phyloP scores from a whole-genome alignment of 345 rosid species.

The Eucalyptus pauciflora region DNA sequence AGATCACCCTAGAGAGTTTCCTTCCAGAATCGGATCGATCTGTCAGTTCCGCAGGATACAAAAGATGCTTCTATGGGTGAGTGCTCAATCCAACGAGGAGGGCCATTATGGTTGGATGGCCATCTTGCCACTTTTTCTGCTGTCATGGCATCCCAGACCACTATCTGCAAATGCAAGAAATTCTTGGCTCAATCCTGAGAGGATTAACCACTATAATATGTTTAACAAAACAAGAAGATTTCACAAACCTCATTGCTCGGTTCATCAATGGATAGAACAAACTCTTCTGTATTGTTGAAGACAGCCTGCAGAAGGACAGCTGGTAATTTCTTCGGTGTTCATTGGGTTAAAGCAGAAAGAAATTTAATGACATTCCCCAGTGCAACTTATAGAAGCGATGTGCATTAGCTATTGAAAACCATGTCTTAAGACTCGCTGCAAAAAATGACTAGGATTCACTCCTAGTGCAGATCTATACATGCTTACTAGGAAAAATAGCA shows the following conservation, averaged over 20 bases:
- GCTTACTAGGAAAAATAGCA: neutral
- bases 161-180: slow-evolving; percentile 28
- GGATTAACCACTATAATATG: neutral
- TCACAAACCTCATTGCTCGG: slow-evolving; percentile 42
- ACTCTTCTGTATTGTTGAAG: slow-evolving; percentile 75
- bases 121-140: slow-evolving; percentile 64
- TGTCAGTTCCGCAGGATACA: slow-evolving; percentile 46
- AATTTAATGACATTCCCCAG: neutral
- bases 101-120: slow-evolving; percentile 63
- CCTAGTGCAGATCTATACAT: neutral
- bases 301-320: slow-evolving; percentile 42
- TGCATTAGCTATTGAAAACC: neutral
- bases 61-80: slow-evolving; percentile 65
- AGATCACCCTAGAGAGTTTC: slow-evolving; percentile 7
- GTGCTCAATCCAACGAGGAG: slow-evolving; percentile 82
- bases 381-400: neutral
- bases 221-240: neutral
- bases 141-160: slow-evolving; percentile 73
- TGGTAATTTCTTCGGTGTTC: neutral
- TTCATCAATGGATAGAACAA: slow-evolving; percentile 58
- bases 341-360: neutral
- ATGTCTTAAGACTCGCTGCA: neutral
- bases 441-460: neutral
- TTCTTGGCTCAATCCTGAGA: neutral
- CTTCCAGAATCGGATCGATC: slow-evolving; percentile 58